Conservation (phyloP, 1,284 basidiomycete genomes). For the Schizopora paradoxa region DNA sequence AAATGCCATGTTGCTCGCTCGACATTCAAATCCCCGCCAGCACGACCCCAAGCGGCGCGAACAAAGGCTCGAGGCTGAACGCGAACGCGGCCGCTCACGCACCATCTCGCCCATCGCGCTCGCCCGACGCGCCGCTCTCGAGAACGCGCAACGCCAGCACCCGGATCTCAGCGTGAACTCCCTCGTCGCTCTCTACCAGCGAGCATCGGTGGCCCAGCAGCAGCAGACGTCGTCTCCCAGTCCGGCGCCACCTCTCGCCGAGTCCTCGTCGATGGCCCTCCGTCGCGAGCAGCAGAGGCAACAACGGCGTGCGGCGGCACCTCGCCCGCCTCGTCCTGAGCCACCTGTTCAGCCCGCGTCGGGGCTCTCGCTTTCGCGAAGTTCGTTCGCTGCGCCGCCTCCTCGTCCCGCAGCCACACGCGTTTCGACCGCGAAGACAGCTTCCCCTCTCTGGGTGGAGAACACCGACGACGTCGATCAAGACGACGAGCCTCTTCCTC, state of each 20-base stretch:
- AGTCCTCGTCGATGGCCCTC: neutral
- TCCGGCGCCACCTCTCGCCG: constrained; percentile 5
- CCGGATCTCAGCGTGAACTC: constrained; percentile 11
- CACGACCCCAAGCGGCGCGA: too few species aligned
- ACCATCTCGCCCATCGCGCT: constrained; percentile 42
- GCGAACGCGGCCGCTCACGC: constrained; percentile 42
- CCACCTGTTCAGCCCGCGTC: neutral
- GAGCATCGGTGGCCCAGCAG: neutral
- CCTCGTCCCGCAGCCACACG: constrained; percentile 1
- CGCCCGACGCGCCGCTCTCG: constrained; percentile 40
- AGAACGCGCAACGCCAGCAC: constrained; percentile 8
- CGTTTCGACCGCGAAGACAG: too few species aligned
- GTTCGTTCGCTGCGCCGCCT: neutral
- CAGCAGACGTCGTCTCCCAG: neutral
- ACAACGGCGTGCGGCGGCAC: neutral
- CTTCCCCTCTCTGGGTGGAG: too few species aligned
- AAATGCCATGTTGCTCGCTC: too few species aligned
- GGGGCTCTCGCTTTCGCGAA: neutral
- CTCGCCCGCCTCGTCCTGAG: neutral
- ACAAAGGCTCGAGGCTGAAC: neutral
- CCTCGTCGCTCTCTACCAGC: neutral
- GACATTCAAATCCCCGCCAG: too few species aligned
- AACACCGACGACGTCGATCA: too few species aligned
- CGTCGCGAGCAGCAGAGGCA: neutral
- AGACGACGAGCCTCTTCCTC: constrained; percentile 34